Base-by-base conservation (phyloP, 345 rosid genomes). In the Boechera retrofracta region DNA sequence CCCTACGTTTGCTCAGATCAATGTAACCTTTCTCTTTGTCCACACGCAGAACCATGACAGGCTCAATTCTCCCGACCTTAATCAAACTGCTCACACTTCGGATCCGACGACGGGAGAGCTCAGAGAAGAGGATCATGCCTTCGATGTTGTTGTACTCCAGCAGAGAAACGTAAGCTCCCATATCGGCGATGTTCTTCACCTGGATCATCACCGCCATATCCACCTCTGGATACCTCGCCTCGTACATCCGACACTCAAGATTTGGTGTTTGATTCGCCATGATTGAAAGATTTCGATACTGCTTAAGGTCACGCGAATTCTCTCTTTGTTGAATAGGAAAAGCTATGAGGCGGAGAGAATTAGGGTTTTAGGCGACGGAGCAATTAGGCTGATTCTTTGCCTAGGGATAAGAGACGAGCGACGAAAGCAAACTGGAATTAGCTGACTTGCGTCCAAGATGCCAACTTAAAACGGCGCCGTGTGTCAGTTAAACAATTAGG, bases 181-280 rank as follows among this genome's bases (percentile, higher is more conserved):
- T 92, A 77, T 95, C 98, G 39, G 97, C 97, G 77, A 95, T 92
- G 85, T 79, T 89, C 78, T 95, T 95, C 57, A 95, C 99, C 82
- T 92, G 99, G 28, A 95, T 92, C 99, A 95, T 95, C 76, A 95
- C 99, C 48, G 98, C 98, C 98, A 89, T 92, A 78, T 88, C 99
- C 59, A 95, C 93, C 78, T 92, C 98, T 36, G 99, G 99, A 70
- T 95, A 95, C 85, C 72, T 83, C 5, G 95, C 79, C 76, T 92
- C 99, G 87, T 95, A 95, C 97, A 91, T 95, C 39, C 99, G 86
- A 79, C 99, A 95, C 82, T 92, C 99, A 6, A 95, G 89, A 79
- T 89, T 95, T 44, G 96, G 97, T 2, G 83, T 58, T 69, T 85
- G 80, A 11, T 52, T 75, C 72, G 89, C 89, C 94, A 85, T 87